Evolutionary conservation across 208 protist species (phyloP).

Genomic region (Trypanosoma grayi): DNA sequence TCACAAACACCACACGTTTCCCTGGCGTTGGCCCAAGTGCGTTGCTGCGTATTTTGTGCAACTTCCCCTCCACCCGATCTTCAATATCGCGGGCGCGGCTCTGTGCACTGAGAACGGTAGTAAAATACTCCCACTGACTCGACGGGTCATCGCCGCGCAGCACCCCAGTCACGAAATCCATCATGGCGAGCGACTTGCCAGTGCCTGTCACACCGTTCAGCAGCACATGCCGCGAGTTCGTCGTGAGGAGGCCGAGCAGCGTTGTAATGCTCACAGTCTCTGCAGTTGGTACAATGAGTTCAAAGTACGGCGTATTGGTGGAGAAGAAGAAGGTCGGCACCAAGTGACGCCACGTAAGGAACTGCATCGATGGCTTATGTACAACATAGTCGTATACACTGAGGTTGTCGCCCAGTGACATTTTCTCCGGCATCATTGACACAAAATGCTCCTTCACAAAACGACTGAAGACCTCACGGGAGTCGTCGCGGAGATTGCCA

Average conservation of each 20-base stretch:
- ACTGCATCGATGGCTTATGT: slow-evolving; percentile 79
- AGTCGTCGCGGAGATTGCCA: slow-evolving; percentile 89
- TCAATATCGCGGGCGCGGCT: slow-evolving; percentile 91
- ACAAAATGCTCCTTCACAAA: slow-evolving; percentile 75
- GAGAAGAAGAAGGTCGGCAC: slow-evolving; percentile 92
- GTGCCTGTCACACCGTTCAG: slow-evolving; percentile 95
- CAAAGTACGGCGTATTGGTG: slow-evolving; percentile 85
- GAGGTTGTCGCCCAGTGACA: slow-evolving; percentile 33
- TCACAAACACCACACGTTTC: slow-evolving; percentile 90
- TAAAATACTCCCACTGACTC: slow-evolving; percentile 83
- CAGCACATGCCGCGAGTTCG: slow-evolving; percentile 80
- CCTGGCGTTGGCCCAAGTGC: slow-evolving; percentile 86
- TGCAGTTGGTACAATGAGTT: slow-evolving; percentile 94
- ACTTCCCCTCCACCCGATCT: slow-evolving; percentile 92
- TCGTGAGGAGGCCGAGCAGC: slow-evolving; percentile 70
- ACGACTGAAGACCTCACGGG: slow-evolving; percentile 85
- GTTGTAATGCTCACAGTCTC: slow-evolving; percentile 90
- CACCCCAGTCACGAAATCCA: slow-evolving; percentile 61
- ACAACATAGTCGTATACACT: slow-evolving; percentile 95
- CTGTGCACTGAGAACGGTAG: slow-evolving; percentile 92
- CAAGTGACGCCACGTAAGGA: slow-evolving; percentile 89
- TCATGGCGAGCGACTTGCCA: slow-evolving; percentile 91
- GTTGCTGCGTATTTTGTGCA: slow-evolving; percentile 91
- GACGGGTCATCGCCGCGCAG: slow-evolving; percentile 78
- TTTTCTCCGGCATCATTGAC: slow-evolving; percentile 54